These are phyloP conservation scores for Fusarium virguliforme DNA, from an alignment of 2,329 filamentous ascomycete genomes.

Conservation along the genomic window DNA sequence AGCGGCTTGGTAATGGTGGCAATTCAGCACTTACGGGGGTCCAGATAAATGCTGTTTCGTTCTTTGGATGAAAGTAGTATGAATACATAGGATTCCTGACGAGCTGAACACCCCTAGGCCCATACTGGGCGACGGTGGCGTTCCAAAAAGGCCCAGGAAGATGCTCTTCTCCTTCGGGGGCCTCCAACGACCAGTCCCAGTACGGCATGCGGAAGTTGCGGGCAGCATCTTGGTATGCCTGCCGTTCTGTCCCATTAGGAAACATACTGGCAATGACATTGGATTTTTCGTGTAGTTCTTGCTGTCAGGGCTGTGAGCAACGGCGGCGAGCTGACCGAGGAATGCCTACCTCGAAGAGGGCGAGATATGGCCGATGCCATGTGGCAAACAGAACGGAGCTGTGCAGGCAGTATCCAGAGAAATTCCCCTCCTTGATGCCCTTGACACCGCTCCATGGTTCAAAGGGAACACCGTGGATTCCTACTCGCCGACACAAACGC, in stretches of 20 bases:
- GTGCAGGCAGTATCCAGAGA: constrained; percentile 83
- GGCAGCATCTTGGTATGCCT: constrained; percentile 68
- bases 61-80: constrained; percentile 74
- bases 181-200: constrained; percentile 71
- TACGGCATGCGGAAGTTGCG: constrained; percentile 70
- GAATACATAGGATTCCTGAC: constrained; percentile 76
- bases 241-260: constrained; percentile 62
- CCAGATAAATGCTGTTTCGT: constrained; percentile 71
- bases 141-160: constrained; percentile 65
- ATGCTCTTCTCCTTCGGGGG: constrained; percentile 65
- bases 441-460: constrained; percentile 68
- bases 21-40: constrained; percentile 66
- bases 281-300: constrained; percentile 57
- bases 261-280: constrained; percentile 65
- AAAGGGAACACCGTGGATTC: constrained; percentile 85
- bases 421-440: constrained; percentile 66
- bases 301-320: constrained; percentile 50
- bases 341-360: constrained; percentile 68
- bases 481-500: constrained; percentile 59
- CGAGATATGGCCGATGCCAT: constrained; percentile 89
- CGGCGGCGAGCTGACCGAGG: no score
- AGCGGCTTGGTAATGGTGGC: constrained; percentile 4
- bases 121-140: constrained; percentile 67
- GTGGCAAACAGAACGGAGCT: constrained; percentile 81
- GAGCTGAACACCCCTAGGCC: constrained; percentile 69